Conservation (phyloP, 257 asterid genomes). For the Schizonepeta tenuifolia region DNA sequence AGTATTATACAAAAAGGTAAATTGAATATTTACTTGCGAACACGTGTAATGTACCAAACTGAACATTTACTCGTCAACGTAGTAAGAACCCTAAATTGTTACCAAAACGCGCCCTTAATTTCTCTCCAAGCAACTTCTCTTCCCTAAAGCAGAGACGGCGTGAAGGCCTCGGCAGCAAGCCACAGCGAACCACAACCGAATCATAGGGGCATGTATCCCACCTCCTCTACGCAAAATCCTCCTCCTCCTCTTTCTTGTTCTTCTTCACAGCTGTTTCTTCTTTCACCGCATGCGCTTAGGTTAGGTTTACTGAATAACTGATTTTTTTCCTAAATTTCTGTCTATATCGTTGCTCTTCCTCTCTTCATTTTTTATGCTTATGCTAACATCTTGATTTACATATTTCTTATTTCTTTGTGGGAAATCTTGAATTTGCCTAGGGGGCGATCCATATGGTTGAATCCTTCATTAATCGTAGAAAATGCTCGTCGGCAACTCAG, state of each 20-base stretch:
- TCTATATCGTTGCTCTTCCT: background rate
- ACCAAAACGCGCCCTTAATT: constrained; percentile 24
- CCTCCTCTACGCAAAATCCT: background rate
- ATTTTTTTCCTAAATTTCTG: background rate
- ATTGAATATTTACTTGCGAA: too few species aligned
- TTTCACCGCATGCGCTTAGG: constrained; percentile 35
- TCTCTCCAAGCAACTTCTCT: background rate
- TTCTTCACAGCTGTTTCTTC: constrained; percentile 9
- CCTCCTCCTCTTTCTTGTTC: background rate
- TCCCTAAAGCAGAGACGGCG: background rate
- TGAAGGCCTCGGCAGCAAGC: background rate
- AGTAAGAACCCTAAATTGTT: too few species aligned
- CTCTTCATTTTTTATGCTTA: background rate
- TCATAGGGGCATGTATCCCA: constrained; percentile 21
- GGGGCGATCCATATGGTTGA: constrained; percentile 38
- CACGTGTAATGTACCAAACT: too few species aligned
- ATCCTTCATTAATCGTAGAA: constrained; percentile 33
- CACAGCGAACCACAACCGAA: constrained; percentile 27
- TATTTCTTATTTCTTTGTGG: background rate
- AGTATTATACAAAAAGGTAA: too few species aligned
- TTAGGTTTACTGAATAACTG: background rate
- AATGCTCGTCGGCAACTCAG: constrained; percentile 45
- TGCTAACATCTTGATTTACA: constrained; percentile 19
- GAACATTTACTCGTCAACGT: too few species aligned
- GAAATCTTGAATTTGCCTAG: constrained; percentile 33